Percentiles rank a stretch among this genome's conserved stretches.
Conservation (phyloP, 495 filamentous ascomycete genomes). For the Lophiotrema nucula region DNA sequence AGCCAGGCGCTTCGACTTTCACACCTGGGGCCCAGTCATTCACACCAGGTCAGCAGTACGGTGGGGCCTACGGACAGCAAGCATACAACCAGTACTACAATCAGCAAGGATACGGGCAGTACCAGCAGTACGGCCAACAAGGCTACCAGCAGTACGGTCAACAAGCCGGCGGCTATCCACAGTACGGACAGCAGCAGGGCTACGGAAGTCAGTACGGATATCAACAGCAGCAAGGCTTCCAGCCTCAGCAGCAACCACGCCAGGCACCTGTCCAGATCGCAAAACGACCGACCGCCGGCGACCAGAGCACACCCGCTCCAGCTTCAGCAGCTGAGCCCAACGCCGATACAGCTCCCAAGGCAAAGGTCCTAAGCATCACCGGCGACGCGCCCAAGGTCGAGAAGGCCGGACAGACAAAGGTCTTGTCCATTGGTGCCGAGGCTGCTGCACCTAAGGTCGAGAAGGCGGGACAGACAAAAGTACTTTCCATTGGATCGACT, state of each 20-base stretch:
- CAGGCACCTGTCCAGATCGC: conserved; percentile 62
- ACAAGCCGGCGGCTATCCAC: no score
- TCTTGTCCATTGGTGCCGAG: conserved; percentile 60
- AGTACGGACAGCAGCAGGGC: conserved; percentile 40
- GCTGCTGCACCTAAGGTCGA: conserved; percentile 51
- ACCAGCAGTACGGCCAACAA: conserved; percentile 34
- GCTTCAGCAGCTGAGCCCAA: conserved; percentile 48
- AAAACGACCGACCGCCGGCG: conserved; percentile 52
- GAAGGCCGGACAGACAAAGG: conserved; percentile 37
- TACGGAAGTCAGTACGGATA: conserved; percentile 53
- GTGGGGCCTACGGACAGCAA: conserved; percentile 54
- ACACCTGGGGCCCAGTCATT: conserved; percentile 74
- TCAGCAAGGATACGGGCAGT: conserved; percentile 41
- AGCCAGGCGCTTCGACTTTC: conserved; percentile 77
- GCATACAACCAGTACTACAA: conserved; percentile 59
- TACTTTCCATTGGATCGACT: conserved; percentile 30
- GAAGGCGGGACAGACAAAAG: conserved; percentile 36
- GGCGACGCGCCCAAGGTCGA: conserved; percentile 53
- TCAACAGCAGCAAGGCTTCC: conserved; percentile 45
- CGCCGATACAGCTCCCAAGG: conserved; percentile 52
- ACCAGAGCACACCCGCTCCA: conserved; percentile 38
- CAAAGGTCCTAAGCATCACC: conserved; percentile 64
- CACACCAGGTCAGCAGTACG: conserved; percentile 62
- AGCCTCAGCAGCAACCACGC: conserved; percentile 47
- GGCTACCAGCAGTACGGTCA: conserved; percentile 35